Base-by-base conservation (phyloP, 441 rosid species). In the Melastoma candidum region DNA sequence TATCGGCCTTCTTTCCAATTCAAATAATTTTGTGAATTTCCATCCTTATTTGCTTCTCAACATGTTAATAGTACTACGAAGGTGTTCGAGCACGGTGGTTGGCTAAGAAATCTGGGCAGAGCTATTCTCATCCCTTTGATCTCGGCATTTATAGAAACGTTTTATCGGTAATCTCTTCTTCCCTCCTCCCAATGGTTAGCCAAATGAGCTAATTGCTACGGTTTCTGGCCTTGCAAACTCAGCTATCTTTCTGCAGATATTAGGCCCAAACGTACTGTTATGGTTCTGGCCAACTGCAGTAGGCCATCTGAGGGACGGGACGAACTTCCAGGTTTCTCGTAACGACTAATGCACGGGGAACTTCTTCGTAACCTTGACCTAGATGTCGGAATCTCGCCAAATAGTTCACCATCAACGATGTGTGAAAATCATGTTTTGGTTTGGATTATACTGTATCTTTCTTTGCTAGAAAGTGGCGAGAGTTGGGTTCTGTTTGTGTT, bases 101-200 rank as follows among this genome's bases (percentile, higher is more conserved):
- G 75, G 97, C 95, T 12, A 79, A 65, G 71, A 86, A 86, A 73
- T 84, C 94, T 17, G 97, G 95, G 67, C 90, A 79, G 66, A 76
- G 68, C 68, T 86, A 73, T 65, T 72, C 70, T 49, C 88, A 86
- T 72, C 89, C 81, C 3, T 90, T 73, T 13, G 72, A 90, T 66
- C 44, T 73, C 45, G 71, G 84, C 43, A 52, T 71, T 64, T 82
- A 82, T 72, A 74, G 75, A 68, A 86, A 90, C 57, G 63, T 86
- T 54, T 65, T 77, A 67, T 71, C 65, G 77, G 94, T 90, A 74
- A 26, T 25, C 41, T 36, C 43, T 59, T 22, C 25, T 12, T 7
- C 26, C 46, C 50, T 29, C 46, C 41, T 26, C 41, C 4, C 8
- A 47, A 7, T 12, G 46, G 22, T 14, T 1, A 22, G 1, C 51